phyloP scores from a whole-genome alignment of 441 rosid species.

The Hura crepitans region DNA sequence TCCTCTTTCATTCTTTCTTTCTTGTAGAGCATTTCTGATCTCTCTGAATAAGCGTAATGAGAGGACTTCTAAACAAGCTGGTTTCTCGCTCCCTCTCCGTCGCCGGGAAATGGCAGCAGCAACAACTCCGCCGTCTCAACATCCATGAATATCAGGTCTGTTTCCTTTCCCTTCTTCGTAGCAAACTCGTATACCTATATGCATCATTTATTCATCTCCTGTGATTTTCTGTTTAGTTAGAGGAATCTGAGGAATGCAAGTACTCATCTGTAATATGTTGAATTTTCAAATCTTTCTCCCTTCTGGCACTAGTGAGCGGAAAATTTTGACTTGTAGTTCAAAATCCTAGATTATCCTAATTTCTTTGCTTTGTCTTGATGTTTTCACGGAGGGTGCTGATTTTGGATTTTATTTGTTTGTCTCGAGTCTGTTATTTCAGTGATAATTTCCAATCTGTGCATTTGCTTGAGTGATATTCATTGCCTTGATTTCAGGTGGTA shows the following conservation, averaged over 20 bases:
- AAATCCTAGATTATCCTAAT: not conserved
- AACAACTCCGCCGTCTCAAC: constrained; percentile 95
- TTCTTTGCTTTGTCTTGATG: not conserved
- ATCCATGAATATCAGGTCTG: constrained; percentile 92
- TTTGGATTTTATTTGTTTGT: not conserved
- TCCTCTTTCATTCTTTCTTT: not conserved
- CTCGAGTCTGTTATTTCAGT: not conserved
- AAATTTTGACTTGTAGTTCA: not conserved
- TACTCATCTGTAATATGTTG: not conserved
- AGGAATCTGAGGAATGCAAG: not conserved
- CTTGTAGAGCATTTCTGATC: not conserved
- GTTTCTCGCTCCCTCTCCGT: constrained; percentile 72
- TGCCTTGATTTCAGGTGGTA: constrained; percentile 11
- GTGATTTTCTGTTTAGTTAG: constrained; percentile 11
- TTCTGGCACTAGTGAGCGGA: too few relatives aligned
- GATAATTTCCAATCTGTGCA: not conserved
- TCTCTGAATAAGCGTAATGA: constrained; percentile 39
- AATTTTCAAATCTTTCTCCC: not conserved
- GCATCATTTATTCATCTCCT: not conserved
- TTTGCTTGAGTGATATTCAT: not conserved
- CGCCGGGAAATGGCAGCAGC: constrained; percentile 82
- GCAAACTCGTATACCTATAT: not conserved
- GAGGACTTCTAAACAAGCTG: constrained; percentile 71
- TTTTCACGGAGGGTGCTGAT: not conserved
- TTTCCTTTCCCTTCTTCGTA: not conserved